Base-by-base conservation (phyloP, 1,284 basidiomycete species). In the Porodaedalea pini region DNA sequence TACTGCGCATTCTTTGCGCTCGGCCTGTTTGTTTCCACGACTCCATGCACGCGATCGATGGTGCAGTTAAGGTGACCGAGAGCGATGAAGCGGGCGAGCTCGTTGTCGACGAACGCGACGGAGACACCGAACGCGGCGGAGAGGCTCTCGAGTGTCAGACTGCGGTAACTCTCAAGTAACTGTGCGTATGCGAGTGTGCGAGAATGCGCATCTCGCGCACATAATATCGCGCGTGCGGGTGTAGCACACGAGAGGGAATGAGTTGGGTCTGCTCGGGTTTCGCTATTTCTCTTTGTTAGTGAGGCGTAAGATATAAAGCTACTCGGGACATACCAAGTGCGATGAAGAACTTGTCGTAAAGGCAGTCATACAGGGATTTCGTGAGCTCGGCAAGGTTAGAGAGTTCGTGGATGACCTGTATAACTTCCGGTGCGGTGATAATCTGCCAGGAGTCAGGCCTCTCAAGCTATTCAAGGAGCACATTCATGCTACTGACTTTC, bases 121-220 rank as follows among this genome's bases (percentile, higher is more conserved):
- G 85, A 86, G 32, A 98, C 95, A 25, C 96, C 96, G 64, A 99
- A 99, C 11, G 94, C 93, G 2, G 81, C 77, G 48, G 85, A 83
- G 66, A 99, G 83, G 63, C 89, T 91, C 61, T 95, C 89, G 39
- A 99, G 75, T 1, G 95, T 98, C 37, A 99, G 79, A 61, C 88
- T 92, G 49, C 90, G 82, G 72, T 99, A 99, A 15, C 85, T 89
- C 71, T 98, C 94, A 15, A 99, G 78, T 2, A 98, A 79, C 69
- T 98, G 96, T 34, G 82, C 77, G 74, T 98, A 99, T 2, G 95
- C 94, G n/a, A n/a, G n/a, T n/a, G n/a, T n/a, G n/a, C n/a, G 45
- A 93, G 86, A 66, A 99, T 95, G 43, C 96, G 87, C 91, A 98
- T 95, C 72, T 98, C 97, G 51, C 95, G 87, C 19, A 96, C 83